Evolutionary conservation across 2,329 filamentous ascomycete genomes (phyloP), one percentile per base, ranked within the genome.

Genomic region (Bipolaris victoriae): DNA sequence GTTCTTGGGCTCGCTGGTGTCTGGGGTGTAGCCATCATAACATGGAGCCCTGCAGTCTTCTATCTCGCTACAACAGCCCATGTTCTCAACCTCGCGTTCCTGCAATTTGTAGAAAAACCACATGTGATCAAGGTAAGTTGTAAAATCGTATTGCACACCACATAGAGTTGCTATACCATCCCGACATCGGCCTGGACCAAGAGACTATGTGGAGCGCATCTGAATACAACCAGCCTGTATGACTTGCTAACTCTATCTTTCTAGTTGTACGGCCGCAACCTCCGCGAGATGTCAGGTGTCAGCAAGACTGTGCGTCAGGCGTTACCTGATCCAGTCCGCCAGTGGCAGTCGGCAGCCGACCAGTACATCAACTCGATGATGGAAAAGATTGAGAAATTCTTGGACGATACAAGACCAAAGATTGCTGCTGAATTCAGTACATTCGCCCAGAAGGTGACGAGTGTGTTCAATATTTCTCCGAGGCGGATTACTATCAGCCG

Each of bases 1-100:
- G 88, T 98, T 37, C 89, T 99, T 63, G 95, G 95, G 26, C 88
- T 96, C 5, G 94, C 94, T 16, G 95, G 93, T n/a, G 83, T 97
- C 6, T 99, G 94, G 94, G 95, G 95, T 50, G 88, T 92, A 26
- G 94, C 93, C 6, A 84, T 98, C 47, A 96, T 99, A 69, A 97
- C 94, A 0, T 93, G 91, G 84, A 97, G 91, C 75, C 86, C 88
- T 50, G 83, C 90, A 4, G 89, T 99, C 63, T 96, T 97, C 74
- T 86, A 92, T 72, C 84, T 98, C 65, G 94, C 95, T 1, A 80
- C 97, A 20, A 77, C 93, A 35, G 92, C 91, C 63, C 95, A 99
- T 72, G 85, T 94, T 31, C 81, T 97, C 48, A 95, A 90, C 1
- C 82, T 98, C 31, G 87, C 83, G 29, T 97, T 97, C 79, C 91